phyloP scores from a whole-genome alignment of 352 stramenopile species.

The Globisporangium spinosum region DNA sequence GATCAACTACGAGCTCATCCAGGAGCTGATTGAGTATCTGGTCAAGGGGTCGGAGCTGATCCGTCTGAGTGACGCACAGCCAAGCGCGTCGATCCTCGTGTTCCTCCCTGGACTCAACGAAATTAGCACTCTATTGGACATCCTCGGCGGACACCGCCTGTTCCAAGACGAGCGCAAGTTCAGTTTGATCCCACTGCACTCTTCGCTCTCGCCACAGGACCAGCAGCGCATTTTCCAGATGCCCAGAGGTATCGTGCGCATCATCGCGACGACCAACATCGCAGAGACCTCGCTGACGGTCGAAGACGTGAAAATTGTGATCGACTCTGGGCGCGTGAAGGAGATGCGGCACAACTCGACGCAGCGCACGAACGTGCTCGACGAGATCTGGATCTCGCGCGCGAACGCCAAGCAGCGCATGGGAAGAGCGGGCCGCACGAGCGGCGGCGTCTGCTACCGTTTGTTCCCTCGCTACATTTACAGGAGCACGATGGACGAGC shows the following conservation, averaged over 20 bases:
- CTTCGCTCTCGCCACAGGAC: conserved; percentile 90
- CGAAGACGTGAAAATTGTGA: conserved; percentile 91
- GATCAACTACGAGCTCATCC: conserved; percentile 94
- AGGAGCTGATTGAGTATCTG: conserved; percentile 85
- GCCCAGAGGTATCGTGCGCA: conserved; percentile 62
- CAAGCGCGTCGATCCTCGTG: conserved; percentile 89
- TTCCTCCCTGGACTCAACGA: conserved; percentile 95
- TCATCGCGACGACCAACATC: conserved; percentile 97
- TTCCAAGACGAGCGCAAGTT: conserved; percentile 48
- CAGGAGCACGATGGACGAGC: conserved; percentile 63
- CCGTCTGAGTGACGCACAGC: conserved; percentile 10
- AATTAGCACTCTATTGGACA: conserved; percentile 86
- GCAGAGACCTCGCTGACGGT: conserved; percentile 96
- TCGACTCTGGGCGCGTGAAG: conserved; percentile 96
- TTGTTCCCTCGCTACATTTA: conserved; percentile 85
- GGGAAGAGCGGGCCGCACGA: conserved; percentile 91
- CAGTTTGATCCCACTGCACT: conserved; percentile 91
- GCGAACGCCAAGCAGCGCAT: conserved; percentile 89
- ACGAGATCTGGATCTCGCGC: conserved; percentile 89
- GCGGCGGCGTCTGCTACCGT: conserved; percentile 86
- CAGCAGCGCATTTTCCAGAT: conserved; percentile 92
- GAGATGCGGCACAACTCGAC: conserved; percentile 82
- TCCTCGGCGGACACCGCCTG: conserved; percentile 56
- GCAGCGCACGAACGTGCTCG: conserved; percentile 84
- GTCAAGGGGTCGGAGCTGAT: conserved; percentile 49